Percentiles rank a stretch among this genome's conserved stretches.
Conservation (phyloP, 495 filamentous ascomycete genomes). For the Penicillium pancosmium region DNA sequence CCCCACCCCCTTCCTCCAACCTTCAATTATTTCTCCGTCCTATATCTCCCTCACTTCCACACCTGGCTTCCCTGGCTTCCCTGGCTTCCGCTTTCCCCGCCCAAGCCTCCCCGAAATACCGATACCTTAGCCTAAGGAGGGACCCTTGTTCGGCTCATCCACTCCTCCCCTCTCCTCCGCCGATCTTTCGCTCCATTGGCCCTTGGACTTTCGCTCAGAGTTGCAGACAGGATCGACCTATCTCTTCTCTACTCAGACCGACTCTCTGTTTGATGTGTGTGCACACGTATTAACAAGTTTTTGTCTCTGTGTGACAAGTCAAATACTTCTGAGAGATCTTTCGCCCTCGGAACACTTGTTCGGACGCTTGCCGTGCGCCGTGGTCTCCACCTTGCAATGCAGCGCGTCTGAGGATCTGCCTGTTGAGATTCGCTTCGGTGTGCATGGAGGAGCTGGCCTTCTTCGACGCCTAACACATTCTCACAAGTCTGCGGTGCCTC, state of each 20-base stretch:
- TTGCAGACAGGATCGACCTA: conserved; percentile 28
- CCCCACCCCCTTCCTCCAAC: neutral
- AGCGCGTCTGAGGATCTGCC: conserved; percentile 28
- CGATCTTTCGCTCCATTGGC: conserved; percentile 28
- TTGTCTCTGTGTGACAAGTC: conserved; percentile 14
- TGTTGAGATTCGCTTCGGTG: conserved; percentile 17
- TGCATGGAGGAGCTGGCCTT: conserved; percentile 50
- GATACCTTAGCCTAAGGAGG: neutral
- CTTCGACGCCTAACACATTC: conserved; percentile 28
- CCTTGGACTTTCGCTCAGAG: conserved; percentile 15
- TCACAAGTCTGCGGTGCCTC: conserved; percentile 25
- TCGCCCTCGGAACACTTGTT: neutral
- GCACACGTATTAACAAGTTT: neutral
- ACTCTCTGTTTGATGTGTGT: conserved; percentile 12
- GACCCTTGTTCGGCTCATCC: conserved; percentile 20
- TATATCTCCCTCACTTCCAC: neutral
- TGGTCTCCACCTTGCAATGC: conserved; percentile 23
- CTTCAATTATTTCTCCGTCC: neutral
- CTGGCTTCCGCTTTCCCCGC: conserved; percentile 1
- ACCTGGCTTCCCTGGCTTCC: neutral
- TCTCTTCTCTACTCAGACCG: conserved; percentile 15
- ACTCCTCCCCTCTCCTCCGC: conserved; percentile 10
- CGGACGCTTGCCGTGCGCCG: conserved; percentile 6
- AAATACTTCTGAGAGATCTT: neutral
- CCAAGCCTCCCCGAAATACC: neutral